Conservation (phyloP, 306 rosid species). For the Prunus persica region Prunus_persica_NCBIv2 NC_034014.1:25753501-25754000, state of each 20-base stretch:
- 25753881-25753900: constrained; percentile 99
- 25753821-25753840: constrained; percentile 13
- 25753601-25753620: not conserved
- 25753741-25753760: constrained; percentile 52
- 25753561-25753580: not conserved
- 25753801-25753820: not conserved
- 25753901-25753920: constrained; percentile 95
- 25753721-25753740: constrained; percentile 94
- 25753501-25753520: constrained; percentile 99
- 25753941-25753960: constrained; percentile 98
- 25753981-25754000: constrained; percentile 67
- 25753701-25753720: constrained; percentile 77
- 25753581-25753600: not conserved
- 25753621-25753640: constrained; percentile 8
- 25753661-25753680: constrained; percentile 91
- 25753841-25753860: not conserved
- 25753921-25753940: constrained; percentile 97
- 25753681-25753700: constrained; percentile 98
- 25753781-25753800: not conserved
- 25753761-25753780: constrained; percentile 12
- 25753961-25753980: constrained; percentile 90
- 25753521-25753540: constrained; percentile 69
- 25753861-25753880: constrained; percentile 79
- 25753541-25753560: constrained; percentile 4
- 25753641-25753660: constrained; percentile 13